phyloP scores from a whole-genome alignment of 2,329 filamentous ascomycete species.

The Leptographium lundbergii region DNA sequence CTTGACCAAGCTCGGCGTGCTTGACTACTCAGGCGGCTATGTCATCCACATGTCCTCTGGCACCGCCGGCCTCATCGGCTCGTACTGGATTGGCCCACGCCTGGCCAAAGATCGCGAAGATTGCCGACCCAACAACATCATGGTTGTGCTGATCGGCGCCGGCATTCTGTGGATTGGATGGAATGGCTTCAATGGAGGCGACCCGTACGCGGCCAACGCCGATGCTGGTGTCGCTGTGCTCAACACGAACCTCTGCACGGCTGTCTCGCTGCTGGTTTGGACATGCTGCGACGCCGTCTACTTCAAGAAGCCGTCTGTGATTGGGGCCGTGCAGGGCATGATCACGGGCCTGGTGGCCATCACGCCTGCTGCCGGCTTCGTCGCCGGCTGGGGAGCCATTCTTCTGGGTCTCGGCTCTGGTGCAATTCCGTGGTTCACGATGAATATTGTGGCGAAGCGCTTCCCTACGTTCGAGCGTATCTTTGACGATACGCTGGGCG shows the following conservation, averaged over 20 bases:
- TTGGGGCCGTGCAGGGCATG: conserved; percentile 37
- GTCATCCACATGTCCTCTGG: conserved; percentile 41
- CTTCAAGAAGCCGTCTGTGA: conserved; percentile 34
- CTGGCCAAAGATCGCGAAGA: conserved; percentile 29
- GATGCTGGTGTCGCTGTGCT: conserved; percentile 37
- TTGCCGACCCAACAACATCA: conserved; percentile 32
- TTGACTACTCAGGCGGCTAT: conserved; percentile 40
- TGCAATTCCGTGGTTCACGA: conserved; percentile 32
- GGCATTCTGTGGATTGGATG: conserved; percentile 39
- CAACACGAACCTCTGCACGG: conserved; percentile 36
- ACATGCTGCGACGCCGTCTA: conserved; percentile 30
- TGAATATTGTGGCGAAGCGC: conserved; percentile 33
- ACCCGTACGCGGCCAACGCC: conserved; percentile 35
- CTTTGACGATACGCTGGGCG: conserved; percentile 17
- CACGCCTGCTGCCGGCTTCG: conserved; percentile 35
- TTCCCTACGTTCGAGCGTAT: conserved; percentile 12
- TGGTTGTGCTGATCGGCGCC: conserved; percentile 30
- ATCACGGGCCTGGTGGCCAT: conserved; percentile 40
- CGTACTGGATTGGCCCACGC: conserved; percentile 34
- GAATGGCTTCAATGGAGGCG: conserved; percentile 41
- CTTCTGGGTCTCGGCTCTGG: conserved; percentile 31
- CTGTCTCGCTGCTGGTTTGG: conserved; percentile 33
- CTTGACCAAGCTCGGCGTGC: conserved; percentile 28
- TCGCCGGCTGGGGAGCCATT: conserved; percentile 38
- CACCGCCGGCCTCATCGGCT: conserved; percentile 33